A percentile compares a stretch with the other conserved stretches of the same genome.
phyloP scores from a whole-genome alignment of 768 basidiomycete species.

The Tylopilus plumbeoviolaceoides region DNA sequence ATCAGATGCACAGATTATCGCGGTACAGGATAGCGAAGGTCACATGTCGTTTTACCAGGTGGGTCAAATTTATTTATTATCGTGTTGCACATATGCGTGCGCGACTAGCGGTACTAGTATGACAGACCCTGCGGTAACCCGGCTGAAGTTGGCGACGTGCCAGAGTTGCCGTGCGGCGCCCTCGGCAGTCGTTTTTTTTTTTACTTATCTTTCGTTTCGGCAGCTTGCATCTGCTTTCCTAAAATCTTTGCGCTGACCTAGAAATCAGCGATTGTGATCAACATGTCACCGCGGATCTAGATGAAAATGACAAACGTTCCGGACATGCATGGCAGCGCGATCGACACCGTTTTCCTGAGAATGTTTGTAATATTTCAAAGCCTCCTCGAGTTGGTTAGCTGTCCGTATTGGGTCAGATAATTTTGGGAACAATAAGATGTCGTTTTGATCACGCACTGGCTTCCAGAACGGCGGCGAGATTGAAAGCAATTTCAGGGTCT shows the following conservation, averaged over 20 bases:
- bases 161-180: not conserved
- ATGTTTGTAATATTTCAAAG: constrained; percentile 76
- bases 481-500: constrained; percentile 90
- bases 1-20: constrained; percentile 18
- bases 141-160: constrained; percentile 3
- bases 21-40: constrained; percentile 7
- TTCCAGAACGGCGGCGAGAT: constrained; percentile 87
- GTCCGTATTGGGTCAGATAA: constrained; percentile 27
- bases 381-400: constrained; percentile 80
- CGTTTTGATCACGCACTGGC: constrained; percentile 54
- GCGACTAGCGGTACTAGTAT: constrained; percentile 7
- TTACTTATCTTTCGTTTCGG: constrained; percentile 28
- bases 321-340: constrained; percentile 76
- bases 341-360: constrained; percentile 77
- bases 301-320: constrained; percentile 54
- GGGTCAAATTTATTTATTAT: constrained; percentile 12
- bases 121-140: constrained; percentile 13
- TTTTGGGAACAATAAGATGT: constrained; percentile 34
- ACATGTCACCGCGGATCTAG: constrained; percentile 15
- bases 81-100: constrained; percentile 5
- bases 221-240: constrained; percentile 49
- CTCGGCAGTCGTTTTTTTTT: constrained; percentile 15
- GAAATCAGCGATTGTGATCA: constrained; percentile 14
- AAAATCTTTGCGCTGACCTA: constrained; percentile 82
- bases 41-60: constrained; percentile 6